Conservation (phyloP, 2,329 filamentous ascomycete species). For the Xylariales sp. region DNA sequence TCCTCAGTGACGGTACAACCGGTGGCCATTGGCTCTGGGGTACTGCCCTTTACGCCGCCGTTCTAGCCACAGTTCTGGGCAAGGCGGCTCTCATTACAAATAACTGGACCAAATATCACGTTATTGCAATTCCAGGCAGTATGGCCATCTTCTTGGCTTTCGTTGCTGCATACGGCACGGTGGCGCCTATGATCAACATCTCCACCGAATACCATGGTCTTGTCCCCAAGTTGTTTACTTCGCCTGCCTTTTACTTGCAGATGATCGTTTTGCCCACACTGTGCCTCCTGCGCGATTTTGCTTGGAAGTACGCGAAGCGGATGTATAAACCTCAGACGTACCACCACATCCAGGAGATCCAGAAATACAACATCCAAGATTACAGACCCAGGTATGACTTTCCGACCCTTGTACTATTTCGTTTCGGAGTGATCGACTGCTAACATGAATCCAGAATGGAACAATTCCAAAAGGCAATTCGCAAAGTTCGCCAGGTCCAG, state of each 20-base stretch:
- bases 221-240: constrained; percentile 73
- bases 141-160: constrained; percentile 90
- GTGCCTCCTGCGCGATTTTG: constrained; percentile 83
- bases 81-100: constrained; percentile 94
- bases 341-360: constrained; percentile 98
- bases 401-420: too few species aligned
- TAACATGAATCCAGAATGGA: constrained; percentile 70
- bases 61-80: constrained; percentile 87
- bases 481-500: constrained; percentile 96
- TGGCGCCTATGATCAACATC: constrained; percentile 77
- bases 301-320: constrained; percentile 95
- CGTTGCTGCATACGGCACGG: constrained; percentile 79
- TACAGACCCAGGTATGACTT: constrained; percentile 79
- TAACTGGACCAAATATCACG: constrained; percentile 98
- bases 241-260: constrained; percentile 89
- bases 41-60: constrained; percentile 87
- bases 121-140: constrained; percentile 91
- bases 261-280: constrained; percentile 73
- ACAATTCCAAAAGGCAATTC: constrained; percentile 98
- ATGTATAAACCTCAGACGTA: constrained; percentile 97
- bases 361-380: constrained; percentile 99
- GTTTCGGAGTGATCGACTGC: too few species aligned
- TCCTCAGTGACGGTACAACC: constrained; percentile 71
- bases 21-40: constrained; percentile 99
- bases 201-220: constrained; percentile 83